Evolutionary conservation across 2,329 filamentous ascomycete genomes (phyloP), one percentile per base, ranked within the genome.

Genomic region (Paecilomyces dactylethromorphus): DNA sequence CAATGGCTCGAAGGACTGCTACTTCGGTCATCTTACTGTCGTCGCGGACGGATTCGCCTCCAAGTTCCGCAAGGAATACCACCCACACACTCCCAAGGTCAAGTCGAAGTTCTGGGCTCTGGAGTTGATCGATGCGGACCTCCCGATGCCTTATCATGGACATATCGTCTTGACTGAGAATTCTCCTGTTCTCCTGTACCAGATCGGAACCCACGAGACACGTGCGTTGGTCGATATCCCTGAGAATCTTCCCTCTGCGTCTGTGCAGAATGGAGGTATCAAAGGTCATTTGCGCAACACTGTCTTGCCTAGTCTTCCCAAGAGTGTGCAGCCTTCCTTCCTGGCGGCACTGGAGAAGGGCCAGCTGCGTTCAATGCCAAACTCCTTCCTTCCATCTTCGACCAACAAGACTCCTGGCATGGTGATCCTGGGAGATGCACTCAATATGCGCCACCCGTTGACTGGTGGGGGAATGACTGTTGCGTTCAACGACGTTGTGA

Each of bases 381-480:
- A 97, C 77, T 93, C 89, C 61, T 99, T 90, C 82, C 84, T 99
- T 2, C 92, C 94, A 4, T 86, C 94, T 0, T 83, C 86, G 0
- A 89, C 89, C 60, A 89, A 90, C 70, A 83, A 81, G 52, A 83
- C 84, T 11, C 84, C 86, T 1, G 91, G 91, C 3, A 78, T 96
- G 60, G 82, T 96, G 54, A 80, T 99, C 35, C 82, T 97, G 8
- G 94, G 94, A 60, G 94, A 99, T 72, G 93, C 94, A 13, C 88
- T 96, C 82, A 99, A 99, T 79, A 99, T 99, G 94, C 90, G 94
- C n/a, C 94, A 99, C 76, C 94, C 94, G 1, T 82, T 99, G 12
- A 99, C 94, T 0, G 94, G 94, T 56, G 94, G 94, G 64, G 94
- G 94, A 67, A 99, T 99, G 94, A 97, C 93, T 0, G 94, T 97